These are phyloP conservation scores for Aureobasidium pullulans DNA, from an alignment of 2,329 filamentous ascomycete genomes.

Conservation along the genomic window DNA sequence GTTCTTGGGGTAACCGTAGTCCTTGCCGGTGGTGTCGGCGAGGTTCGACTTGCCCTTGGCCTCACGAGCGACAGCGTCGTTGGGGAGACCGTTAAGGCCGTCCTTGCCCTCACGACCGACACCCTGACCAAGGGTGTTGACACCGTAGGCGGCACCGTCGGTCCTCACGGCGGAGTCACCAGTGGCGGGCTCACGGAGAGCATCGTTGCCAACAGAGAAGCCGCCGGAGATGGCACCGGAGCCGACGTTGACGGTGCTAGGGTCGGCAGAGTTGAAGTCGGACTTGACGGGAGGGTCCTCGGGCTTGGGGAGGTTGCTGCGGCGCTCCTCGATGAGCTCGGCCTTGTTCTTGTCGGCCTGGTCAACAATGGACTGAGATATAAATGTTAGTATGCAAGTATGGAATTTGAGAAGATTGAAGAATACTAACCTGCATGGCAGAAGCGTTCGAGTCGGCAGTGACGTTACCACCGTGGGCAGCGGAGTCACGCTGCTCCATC, in stretches of 20 bases:
- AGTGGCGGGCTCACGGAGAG: slow-evolving; percentile 40
- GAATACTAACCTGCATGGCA: slow-evolving; percentile 37
- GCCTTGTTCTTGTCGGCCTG: slow-evolving; percentile 42
- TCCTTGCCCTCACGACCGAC: slow-evolving; percentile 60
- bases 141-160: slow-evolving; percentile 37
- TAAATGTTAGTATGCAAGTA: not conserved
- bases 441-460: slow-evolving; percentile 39
- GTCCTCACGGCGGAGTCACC: slow-evolving; percentile 48
- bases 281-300: slow-evolving; percentile 69
- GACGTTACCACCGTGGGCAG: slow-evolving; percentile 34
- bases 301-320: slow-evolving; percentile 70
- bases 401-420: too few species aligned
- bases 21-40: slow-evolving; percentile 34
- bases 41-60: slow-evolving; percentile 35
- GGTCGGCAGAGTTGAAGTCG: slow-evolving; percentile 70
- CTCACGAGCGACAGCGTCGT: slow-evolving; percentile 51
- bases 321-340: slow-evolving; percentile 58
- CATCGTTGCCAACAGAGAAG: slow-evolving; percentile 41
- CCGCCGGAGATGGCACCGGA: slow-evolving; percentile 44
- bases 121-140: slow-evolving; percentile 32
- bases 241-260: slow-evolving; percentile 61
- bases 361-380: slow-evolving; percentile 20
- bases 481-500: slow-evolving; percentile 35
- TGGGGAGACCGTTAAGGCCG: slow-evolving; percentile 47
- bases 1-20: slow-evolving; percentile 37